phyloP scores from a whole-genome alignment of 169 alveolate species.

The Plasmodium coatneyi region DNA sequence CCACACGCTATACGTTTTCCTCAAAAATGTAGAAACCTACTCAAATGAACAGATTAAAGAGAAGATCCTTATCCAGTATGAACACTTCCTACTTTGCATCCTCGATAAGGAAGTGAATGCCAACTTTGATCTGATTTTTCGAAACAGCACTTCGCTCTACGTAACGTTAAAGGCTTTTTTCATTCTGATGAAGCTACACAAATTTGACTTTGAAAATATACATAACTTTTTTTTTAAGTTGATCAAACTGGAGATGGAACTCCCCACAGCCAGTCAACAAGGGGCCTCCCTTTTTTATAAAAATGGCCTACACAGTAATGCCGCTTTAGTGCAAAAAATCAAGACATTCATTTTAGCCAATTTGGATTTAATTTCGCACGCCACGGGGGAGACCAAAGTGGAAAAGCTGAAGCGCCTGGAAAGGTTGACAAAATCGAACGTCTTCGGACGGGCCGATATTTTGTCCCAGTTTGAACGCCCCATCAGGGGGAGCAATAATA shows the following conservation, averaged over 20 bases:
- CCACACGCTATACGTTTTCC: not conserved
- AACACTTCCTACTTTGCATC: conserved; percentile 28
- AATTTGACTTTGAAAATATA: conserved; percentile 29
- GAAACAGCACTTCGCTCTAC: conserved; percentile 17
- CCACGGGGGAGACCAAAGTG: not conserved
- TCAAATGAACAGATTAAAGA: conserved; percentile 43
- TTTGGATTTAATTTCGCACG: conserved; percentile 12
- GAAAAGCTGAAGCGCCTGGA: not conserved
- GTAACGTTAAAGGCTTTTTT: conserved; percentile 47
- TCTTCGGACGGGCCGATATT: not conserved
- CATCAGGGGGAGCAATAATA: not conserved
- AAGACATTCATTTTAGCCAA: conserved; percentile 39
- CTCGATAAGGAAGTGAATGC: conserved; percentile 24
- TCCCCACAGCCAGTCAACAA: conserved; percentile 7
- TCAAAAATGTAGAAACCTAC: conserved; percentile 44
- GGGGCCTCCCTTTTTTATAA: conserved; percentile 7
- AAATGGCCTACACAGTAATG: conserved; percentile 20
- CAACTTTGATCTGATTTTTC: conserved; percentile 38
- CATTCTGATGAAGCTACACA: conserved; percentile 25
- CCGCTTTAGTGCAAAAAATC: conserved; percentile 18
- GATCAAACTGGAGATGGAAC: not conserved
- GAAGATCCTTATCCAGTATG: conserved; percentile 23
- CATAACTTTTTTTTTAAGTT: conserved; percentile 60
- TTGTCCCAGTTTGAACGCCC: not conserved
- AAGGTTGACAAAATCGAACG: not conserved